These are phyloP conservation scores for Usnea hakonensis DNA, from an alignment of 495 filamentous ascomycete species.

Conservation along the genomic window DNA sequence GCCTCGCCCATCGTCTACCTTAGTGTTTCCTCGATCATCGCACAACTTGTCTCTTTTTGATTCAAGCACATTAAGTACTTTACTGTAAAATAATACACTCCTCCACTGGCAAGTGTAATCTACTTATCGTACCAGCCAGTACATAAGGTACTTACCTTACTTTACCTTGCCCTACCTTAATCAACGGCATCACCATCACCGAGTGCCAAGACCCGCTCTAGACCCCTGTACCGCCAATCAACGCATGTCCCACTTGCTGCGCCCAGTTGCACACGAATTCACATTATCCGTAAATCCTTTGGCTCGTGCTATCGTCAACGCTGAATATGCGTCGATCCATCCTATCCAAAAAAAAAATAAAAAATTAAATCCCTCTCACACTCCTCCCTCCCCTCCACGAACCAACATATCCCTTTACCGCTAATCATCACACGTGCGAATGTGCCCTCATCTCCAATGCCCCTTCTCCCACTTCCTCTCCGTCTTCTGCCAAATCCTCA, in stretches of 20 bases:
- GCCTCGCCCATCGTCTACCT: too few species aligned
- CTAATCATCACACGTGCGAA: conserved; percentile 1
- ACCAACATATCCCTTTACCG: too few species aligned
- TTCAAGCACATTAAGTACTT: too few species aligned
- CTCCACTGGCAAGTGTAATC: too few species aligned
- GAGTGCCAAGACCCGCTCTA: not conserved
- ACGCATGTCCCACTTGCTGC: not conserved
- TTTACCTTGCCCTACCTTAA: too few species aligned
- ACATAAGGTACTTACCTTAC: too few species aligned
- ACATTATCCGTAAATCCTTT: not conserved
- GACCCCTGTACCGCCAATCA: not conserved
- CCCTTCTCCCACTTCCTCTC: conserved; percentile 16
- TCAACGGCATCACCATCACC: too few species aligned
- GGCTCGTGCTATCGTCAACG: not conserved
- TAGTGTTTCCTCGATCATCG: too few species aligned
- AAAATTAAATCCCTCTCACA: too few species aligned
- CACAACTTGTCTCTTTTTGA: too few species aligned
- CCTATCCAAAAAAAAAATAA: conserved; percentile 2
- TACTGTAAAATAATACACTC: too few species aligned
- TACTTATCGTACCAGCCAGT: too few species aligned
- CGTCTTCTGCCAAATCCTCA: conserved; percentile 8
- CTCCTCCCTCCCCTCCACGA: not conserved
- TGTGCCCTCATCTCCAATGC: conserved; percentile 4
- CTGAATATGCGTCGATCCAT: not conserved
- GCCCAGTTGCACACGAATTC: not conserved